Conservation (phyloP, 1,284 basidiomycete species). For the Cutaneotrichosporon arboriforme region DNA sequence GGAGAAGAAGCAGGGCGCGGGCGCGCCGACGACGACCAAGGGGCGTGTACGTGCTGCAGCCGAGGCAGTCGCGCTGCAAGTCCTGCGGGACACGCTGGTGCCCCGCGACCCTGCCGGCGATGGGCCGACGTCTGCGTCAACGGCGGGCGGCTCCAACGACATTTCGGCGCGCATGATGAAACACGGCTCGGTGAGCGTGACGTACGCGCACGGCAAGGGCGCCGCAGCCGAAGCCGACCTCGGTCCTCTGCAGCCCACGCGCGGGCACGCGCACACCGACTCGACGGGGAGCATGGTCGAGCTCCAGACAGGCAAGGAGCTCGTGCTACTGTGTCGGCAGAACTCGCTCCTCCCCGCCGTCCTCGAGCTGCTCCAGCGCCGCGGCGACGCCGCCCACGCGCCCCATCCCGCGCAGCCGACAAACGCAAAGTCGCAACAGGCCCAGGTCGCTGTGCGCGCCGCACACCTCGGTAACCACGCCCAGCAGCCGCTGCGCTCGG, state of each 20-base stretch:
- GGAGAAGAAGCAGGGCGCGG: conserved; percentile 53
- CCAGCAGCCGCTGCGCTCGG: not conserved
- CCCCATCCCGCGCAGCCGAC: not conserved
- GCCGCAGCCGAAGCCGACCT: conserved; percentile 19
- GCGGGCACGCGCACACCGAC: not conserved
- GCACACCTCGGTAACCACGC: not conserved
- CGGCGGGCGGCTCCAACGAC: not conserved
- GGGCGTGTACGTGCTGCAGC: conserved; percentile 54
- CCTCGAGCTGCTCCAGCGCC: conserved; percentile 35
- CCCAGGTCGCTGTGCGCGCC: not conserved
- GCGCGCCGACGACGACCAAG: conserved; percentile 4
- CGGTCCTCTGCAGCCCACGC: conserved; percentile 23
- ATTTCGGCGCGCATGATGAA: not conserved
- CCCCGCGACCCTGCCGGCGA: conserved; percentile 10
- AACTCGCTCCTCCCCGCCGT: conserved; percentile 44
- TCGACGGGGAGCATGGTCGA: not conserved
- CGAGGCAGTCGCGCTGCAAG: conserved; percentile 66
- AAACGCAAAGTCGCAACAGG: not conserved
- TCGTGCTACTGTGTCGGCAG: conserved; percentile 46
- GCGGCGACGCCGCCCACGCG: not conserved
- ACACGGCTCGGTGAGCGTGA: conserved; percentile 16
- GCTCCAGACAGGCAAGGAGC: conserved; percentile 44
- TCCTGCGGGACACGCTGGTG: conserved; percentile 76
- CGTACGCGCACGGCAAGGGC: conserved; percentile 26
- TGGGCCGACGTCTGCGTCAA: not conserved